Conservation (phyloP, 2,329 filamentous ascomycete genomes). For the Penicillium sclerotigenum region DNA sequence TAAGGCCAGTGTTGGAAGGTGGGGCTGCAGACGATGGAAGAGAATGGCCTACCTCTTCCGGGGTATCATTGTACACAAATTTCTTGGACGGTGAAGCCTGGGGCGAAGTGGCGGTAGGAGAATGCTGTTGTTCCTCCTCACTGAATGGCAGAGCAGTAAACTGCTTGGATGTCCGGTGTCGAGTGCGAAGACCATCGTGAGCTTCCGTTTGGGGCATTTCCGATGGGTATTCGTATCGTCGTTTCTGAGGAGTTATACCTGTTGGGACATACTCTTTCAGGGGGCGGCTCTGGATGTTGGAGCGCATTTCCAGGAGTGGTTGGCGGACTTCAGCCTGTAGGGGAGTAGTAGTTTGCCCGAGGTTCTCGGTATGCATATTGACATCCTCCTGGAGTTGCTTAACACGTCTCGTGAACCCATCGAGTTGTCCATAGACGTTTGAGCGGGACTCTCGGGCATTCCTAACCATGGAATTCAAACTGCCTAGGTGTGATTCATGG, state of each 20-base stretch:
- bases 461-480: constrained; percentile 62
- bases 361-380: constrained; percentile 55
- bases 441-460: constrained; percentile 71
- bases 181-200: constrained; percentile 57
- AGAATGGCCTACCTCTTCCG: constrained; percentile 38
- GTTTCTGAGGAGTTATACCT: constrained; percentile 79
- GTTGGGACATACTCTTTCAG: constrained; percentile 81
- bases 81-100: constrained; percentile 49
- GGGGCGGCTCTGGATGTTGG: constrained; percentile 60
- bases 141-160: constrained; percentile 32
- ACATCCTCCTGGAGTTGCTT: constrained; percentile 67
- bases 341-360: constrained; percentile 61
- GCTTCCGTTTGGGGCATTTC: constrained; percentile 71
- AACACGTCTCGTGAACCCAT: constrained; percentile 65
- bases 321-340: constrained; percentile 60
- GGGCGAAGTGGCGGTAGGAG: constrained; percentile 22
- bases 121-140: constrained; percentile 25
- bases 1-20: constrained; percentile 45
- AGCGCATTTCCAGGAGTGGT: constrained; percentile 68
- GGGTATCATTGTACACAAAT: constrained; percentile 52
- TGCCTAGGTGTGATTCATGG: constrained; percentile 65
- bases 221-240: constrained; percentile 75
- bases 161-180: constrained; percentile 45
- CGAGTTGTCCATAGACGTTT: constrained; percentile 68
- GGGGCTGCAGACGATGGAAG: constrained; percentile 28